Percentiles rank a stretch among this genome's conserved stretches.
phyloP scores from a whole-genome alignment of 1,284 basidiomycete species.

The Boletus mariae region DNA sequence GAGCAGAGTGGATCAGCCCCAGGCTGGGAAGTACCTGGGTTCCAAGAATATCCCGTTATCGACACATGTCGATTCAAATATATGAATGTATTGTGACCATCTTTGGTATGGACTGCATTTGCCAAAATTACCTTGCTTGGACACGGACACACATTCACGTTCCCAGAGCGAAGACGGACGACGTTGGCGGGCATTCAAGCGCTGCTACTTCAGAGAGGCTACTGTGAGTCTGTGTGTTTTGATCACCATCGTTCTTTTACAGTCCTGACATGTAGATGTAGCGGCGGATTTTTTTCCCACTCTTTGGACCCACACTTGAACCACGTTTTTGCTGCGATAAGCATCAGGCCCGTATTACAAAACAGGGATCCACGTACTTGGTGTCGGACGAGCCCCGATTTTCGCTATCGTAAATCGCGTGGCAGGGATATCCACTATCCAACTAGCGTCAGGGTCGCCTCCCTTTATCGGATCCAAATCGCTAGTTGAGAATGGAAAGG shows the following conservation, averaged over 20 bases:
- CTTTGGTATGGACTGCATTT: slow-evolving; percentile 13
- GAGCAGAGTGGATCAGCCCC: neutral
- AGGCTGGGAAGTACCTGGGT: neutral
- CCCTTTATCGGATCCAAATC: neutral
- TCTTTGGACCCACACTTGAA: slow-evolving; percentile 3
- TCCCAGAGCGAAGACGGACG: neutral
- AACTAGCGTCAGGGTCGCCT: neutral
- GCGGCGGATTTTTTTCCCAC: neutral
- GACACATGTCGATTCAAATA: slow-evolving; percentile 1
- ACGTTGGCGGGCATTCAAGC: neutral
- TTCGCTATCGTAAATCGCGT: neutral
- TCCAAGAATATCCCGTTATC: slow-evolving; percentile 29
- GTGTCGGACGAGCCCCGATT: neutral
- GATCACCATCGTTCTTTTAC: neutral
- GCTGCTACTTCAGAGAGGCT: neutral
- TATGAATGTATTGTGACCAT: slow-evolving; percentile 4
- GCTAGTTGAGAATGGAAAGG: slow-evolving; percentile 1
- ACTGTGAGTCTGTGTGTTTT: slow-evolving; percentile 10
- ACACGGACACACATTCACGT: neutral
- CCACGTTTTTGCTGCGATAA: slow-evolving; percentile 10
- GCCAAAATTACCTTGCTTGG: slow-evolving; percentile 12
- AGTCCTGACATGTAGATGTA: slow-evolving; percentile 2
- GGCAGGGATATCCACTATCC: neutral
- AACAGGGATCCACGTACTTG: neutral
- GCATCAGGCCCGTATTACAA: slow-evolving; percentile 5